Evolutionary conservation across 1,284 basidiomycete species (phyloP).

Genomic region (Trichosporon sp.): DNA sequence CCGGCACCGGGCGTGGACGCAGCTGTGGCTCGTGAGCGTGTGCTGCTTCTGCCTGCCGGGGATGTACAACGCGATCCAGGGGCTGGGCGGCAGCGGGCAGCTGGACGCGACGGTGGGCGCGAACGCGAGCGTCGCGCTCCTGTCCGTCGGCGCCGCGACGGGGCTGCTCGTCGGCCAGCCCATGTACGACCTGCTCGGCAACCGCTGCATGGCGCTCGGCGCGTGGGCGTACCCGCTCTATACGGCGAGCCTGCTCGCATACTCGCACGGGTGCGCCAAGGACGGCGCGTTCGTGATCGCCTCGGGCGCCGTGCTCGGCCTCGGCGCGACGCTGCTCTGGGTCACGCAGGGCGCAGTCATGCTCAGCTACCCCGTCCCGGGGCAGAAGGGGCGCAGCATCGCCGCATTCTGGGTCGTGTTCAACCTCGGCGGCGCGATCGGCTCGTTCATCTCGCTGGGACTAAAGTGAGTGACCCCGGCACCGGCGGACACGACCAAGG

Average conservation of each 20-base stretch:
- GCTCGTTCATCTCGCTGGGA: conserved; percentile 62
- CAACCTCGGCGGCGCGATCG: conserved; percentile 67
- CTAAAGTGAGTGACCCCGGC: conserved; percentile 20
- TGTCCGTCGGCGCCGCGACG: conserved; percentile 21
- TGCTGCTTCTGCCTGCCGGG: conserved; percentile 23
- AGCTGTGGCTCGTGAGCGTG: conserved; percentile 22
- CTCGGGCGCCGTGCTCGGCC: conserved; percentile 72
- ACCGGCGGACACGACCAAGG: conserved; percentile 24
- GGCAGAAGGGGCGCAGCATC: conserved; percentile 68
- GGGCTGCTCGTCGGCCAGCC: conserved; percentile 25
- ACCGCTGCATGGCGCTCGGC: conserved; percentile 20
- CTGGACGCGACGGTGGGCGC: conserved; percentile 25
- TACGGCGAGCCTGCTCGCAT: conserved; percentile 20
- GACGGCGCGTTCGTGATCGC: conserved; percentile 65
- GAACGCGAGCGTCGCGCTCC: conserved; percentile 21
- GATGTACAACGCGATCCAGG: conserved; percentile 25
- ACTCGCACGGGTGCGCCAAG: conserved; percentile 57
- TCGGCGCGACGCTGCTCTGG: conserved; percentile 82
- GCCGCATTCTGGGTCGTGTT: conserved; percentile 72
- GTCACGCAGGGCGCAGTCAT: conserved; percentile 77
- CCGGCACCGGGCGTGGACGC: conserved; percentile 14
- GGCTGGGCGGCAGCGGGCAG: conserved; percentile 23
- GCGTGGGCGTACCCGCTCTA: conserved; percentile 26
- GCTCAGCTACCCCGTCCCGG: conserved; percentile 69
- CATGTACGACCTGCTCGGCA: conserved; percentile 23